Base-by-base conservation (phyloP, 805 yeast genomes). In the Wickerhamomyces bisporus region DNA sequence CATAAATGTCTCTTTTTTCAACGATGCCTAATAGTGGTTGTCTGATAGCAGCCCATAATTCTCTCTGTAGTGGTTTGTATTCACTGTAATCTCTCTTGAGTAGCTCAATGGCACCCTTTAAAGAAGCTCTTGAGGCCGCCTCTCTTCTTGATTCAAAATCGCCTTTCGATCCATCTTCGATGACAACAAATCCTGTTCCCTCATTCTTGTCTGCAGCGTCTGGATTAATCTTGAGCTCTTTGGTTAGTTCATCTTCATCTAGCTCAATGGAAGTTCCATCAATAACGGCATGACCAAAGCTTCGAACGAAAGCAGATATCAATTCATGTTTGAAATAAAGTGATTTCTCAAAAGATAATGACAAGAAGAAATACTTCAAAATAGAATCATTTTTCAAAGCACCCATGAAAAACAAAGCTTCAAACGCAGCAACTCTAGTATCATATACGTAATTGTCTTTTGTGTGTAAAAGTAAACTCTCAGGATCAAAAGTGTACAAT, bases 1-100 rank as follows among this genome's bases (percentile, higher is more conserved):
- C 83, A 47, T 84, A 79, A 8, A 91, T 51, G 26, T 70, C 58
- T 40, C 89, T 69, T 46, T 79, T 76, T 25, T 79, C 79, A 30
- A 73, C 62, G 2, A 86, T 60, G 11, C 83, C 71, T 15, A 81
- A 43, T 19, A 80, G 57, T 2, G 83, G 77, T 0, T 83, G 68
- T 48, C 80, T 83, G 8, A 88, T 57, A 9, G 79, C 68, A 31
- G 71, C 67, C 96, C 96, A 88, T 2, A 93, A 49, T 8, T 73
- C 71, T 3, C 55, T 50, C 38, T 71, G 70, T 16, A 93, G 62
- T 0, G 87, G 86, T 21, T 59, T 78, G 35, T 73, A 66, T 2
- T 73, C 55, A 7, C 63, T 58, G 41, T 76, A 72, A 37, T 78
- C 82, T 35, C 82, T 66, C 36, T 91, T 63, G 11, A 86, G 59